Conservation (phyloP, 1,284 basidiomycete species). For the Peniophora sp. region DNA sequence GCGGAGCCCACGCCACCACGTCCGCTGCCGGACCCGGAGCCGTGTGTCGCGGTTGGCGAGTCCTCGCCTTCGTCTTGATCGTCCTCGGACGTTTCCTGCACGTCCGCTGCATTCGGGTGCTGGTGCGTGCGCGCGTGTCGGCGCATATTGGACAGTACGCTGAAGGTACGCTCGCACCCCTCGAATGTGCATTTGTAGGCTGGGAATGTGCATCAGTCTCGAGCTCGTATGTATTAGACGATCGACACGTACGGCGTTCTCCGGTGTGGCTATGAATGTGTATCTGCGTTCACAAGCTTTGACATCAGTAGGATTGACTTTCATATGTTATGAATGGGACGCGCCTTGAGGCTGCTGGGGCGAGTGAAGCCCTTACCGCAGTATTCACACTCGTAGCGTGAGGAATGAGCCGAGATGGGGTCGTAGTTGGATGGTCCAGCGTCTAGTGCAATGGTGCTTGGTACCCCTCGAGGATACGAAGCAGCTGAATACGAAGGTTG, state of each 20-base stretch:
- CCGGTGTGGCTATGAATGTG: conserved; percentile 81
- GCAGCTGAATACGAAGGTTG: too few species aligned
- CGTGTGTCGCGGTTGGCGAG: conserved; percentile 9
- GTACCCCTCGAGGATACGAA: too few species aligned
- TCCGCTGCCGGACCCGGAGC: conserved; percentile 1
- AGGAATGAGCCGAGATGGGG: background rate
- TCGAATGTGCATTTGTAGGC: conserved; percentile 71
- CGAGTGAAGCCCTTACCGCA: conserved; percentile 77
- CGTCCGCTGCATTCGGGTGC: conserved; percentile 14
- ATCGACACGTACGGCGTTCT: conserved; percentile 61
- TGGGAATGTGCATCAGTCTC: conserved; percentile 21
- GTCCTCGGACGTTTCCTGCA: background rate
- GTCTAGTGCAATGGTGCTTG: too few species aligned
- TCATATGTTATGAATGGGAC: background rate
- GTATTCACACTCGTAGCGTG: conserved; percentile 61
- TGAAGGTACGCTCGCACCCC: conserved; percentile 73
- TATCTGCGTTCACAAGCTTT: conserved; percentile 38
- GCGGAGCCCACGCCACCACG: too few species aligned
- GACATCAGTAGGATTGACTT: too few species aligned
- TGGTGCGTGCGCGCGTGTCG: conserved; percentile 70
- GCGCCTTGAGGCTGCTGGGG: conserved; percentile 74
- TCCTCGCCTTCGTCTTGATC: conserved; percentile 3
- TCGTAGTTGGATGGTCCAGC: too few species aligned
- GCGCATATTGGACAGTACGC: conserved; percentile 83
- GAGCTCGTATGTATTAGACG: conserved; percentile 7